Evolutionary conservation across 2,329 filamentous ascomycete species (phyloP).

Genomic region (Ceratocystis alfenasii): DNA sequence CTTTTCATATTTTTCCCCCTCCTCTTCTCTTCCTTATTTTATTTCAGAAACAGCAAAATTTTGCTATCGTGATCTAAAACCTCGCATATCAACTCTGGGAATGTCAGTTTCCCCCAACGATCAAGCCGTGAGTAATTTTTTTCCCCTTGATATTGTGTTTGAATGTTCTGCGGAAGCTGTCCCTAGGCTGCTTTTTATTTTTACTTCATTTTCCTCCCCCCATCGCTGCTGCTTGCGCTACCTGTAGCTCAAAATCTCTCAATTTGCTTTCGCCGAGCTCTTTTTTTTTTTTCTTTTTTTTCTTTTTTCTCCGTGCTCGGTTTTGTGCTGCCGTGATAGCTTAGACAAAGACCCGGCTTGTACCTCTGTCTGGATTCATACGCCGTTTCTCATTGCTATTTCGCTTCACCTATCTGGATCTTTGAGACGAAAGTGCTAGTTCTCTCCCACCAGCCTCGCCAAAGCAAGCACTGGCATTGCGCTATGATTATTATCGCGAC

Average conservation of each 20-base stretch:
- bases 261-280: background rate
- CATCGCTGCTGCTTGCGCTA: background rate
- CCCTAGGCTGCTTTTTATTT: background rate
- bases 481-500: background rate
- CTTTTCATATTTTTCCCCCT: background rate
- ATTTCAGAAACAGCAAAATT: background rate
- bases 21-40: background rate
- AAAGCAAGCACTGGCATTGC: background rate
- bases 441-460: background rate
- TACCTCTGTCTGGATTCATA: background rate
- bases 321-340: background rate
- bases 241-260: background rate
- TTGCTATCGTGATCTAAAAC: background rate
- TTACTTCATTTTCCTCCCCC: background rate
- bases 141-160: background rate
- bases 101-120: slow-evolving; percentile 5
- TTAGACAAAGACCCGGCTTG: background rate
- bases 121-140: background rate
- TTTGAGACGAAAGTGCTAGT: background rate
- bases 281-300: background rate
- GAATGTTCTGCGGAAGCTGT: too few relatives aligned
- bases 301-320: background rate
- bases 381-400: background rate
- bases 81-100: background rate
- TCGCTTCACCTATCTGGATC: background rate